phyloP scores from a whole-genome alignment of 306 rosid species.

The Prunus kanzakura region DNA sequence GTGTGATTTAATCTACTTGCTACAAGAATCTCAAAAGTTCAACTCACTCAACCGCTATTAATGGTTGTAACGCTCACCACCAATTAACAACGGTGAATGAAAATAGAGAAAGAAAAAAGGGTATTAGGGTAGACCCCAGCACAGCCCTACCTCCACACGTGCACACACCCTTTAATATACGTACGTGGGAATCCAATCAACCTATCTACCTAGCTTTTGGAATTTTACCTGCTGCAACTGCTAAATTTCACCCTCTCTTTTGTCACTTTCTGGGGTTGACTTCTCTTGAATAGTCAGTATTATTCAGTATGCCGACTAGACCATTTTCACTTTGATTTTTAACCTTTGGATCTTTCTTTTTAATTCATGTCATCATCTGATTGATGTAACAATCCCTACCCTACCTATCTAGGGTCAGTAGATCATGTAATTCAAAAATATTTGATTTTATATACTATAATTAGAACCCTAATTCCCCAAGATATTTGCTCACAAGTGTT shows the following conservation, averaged over 20 bases:
- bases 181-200: conserved; percentile 6
- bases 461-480: too few relatives aligned
- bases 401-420: too few relatives aligned
- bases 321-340: conserved; percentile 24
- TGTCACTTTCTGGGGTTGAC: conserved; percentile 50
- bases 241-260: neutral
- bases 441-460: too few relatives aligned
- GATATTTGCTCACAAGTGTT: too few relatives aligned
- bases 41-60: too few relatives aligned
- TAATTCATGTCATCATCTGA: neutral
- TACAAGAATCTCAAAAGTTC: too few relatives aligned
- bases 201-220: neutral
- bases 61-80: too few relatives aligned
- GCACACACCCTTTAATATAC: neutral
- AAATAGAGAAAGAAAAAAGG: too few relatives aligned
- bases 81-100: neutral
- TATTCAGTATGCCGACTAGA: neutral
- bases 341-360: neutral
- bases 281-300: neutral
- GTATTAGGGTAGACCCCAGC: neutral
- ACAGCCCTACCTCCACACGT: neutral
- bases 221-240: neutral
- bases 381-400: neutral
- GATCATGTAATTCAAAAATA: too few relatives aligned
- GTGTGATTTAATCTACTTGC: too few relatives aligned